These are phyloP conservation scores for Macrophomina pseudophaseolina DNA, from an alignment of 2,329 filamentous ascomycete genomes.

Conservation along the genomic window DNA sequence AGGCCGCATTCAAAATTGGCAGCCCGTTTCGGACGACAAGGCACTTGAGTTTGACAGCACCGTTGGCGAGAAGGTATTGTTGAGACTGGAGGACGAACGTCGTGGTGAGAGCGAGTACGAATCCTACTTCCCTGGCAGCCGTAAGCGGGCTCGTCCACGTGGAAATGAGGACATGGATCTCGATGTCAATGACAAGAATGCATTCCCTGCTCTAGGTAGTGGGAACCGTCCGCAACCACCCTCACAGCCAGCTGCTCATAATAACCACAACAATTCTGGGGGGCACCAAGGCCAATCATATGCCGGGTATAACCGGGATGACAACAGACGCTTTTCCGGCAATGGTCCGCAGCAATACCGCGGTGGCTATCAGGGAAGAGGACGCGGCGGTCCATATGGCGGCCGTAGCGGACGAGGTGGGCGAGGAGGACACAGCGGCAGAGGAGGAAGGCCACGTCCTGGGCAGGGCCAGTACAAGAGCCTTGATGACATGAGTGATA, in stretches of 20 bases:
- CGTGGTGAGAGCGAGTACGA: constrained; percentile 38
- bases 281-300: neutral
- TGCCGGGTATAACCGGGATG: constrained; percentile 32
- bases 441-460: constrained; percentile 33
- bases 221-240: constrained; percentile 41
- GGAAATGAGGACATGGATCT: constrained; percentile 2
- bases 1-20: constrained; percentile 81
- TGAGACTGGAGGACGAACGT: constrained; percentile 45
- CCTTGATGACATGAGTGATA: constrained; percentile 47
- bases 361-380: constrained; percentile 38
- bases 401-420: constrained; percentile 47
- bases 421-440: constrained; percentile 34
- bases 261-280: neutral
- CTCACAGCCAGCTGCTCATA: neutral
- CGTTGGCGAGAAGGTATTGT: constrained; percentile 83
- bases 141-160: constrained; percentile 27
- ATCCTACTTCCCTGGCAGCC: constrained; percentile 32
- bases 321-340: constrained; percentile 45
- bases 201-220: constrained; percentile 29
- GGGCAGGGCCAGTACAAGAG: constrained; percentile 45
- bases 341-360: constrained; percentile 36
- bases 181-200: constrained; percentile 27
- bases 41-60: constrained; percentile 79
- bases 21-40: constrained; percentile 72
- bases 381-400: constrained; percentile 42